Percentiles rank a stretch among this genome's conserved stretches.
Evolutionary conservation across 257 asterid species (phyloP).

Genomic region (Salvia miltiorrhiza): DNA sequence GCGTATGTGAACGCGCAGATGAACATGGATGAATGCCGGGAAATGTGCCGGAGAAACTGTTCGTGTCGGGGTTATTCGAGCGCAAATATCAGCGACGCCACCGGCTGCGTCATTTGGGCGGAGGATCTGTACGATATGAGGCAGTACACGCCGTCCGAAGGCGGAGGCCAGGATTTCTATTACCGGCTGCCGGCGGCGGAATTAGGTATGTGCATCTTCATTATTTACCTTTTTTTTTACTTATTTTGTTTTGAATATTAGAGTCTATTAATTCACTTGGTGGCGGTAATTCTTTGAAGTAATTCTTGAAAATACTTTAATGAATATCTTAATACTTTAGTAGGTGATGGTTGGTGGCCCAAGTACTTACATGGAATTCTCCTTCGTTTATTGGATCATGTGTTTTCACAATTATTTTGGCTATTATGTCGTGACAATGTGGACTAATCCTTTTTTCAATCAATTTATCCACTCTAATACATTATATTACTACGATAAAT

Average conservation of each 20-base stretch:
- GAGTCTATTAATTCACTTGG: background rate
- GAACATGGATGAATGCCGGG: conserved; percentile 43
- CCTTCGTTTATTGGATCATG: background rate
- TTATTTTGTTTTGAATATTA: background rate
- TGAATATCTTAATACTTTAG: background rate
- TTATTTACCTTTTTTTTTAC: conserved; percentile 1
- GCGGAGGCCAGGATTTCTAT: conserved; percentile 80
- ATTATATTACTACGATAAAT: background rate
- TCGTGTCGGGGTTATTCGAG: conserved; percentile 62
- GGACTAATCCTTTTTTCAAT: background rate
- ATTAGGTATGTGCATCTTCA: conserved; percentile 42
- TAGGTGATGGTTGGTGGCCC: conserved; percentile 28
- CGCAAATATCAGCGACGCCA: conserved; percentile 47
- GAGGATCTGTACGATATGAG: conserved; percentile 68
- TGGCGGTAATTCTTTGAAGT: background rate
- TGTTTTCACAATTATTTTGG: background rate
- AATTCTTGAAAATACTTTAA: background rate
- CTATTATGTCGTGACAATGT: background rate
- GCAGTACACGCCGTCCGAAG: conserved; percentile 70
- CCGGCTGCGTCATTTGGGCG: conserved; percentile 81
- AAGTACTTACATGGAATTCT: conserved; percentile 2
- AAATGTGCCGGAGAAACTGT: conserved; percentile 60
- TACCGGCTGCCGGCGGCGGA: conserved; percentile 61
- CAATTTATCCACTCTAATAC: background rate
- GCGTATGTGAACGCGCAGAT: conserved; percentile 45